Conservation (phyloP, 176 grass and related monocot species). For the Lolium multiflorum region DNA sequence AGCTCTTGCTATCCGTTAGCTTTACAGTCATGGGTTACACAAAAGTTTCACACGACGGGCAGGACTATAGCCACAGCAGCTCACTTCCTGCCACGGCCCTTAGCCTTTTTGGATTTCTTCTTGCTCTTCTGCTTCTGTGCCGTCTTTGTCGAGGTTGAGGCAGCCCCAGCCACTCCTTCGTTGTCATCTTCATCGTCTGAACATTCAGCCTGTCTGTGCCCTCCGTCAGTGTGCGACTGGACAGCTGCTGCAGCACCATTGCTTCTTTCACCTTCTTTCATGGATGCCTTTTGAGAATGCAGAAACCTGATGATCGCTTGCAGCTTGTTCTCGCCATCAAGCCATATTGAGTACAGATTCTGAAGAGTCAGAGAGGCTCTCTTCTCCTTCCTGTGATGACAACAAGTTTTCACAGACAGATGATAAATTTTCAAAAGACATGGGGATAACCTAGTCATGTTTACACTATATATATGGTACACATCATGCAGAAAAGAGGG, state of each 20-base stretch:
- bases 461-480: background rate
- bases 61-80: background rate
- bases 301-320: slow-evolving; percentile 40
- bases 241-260: background rate
- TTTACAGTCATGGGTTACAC: background rate
- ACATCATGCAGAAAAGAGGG: slow-evolving; percentile 3
- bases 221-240: background rate
- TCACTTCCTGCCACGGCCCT: slow-evolving; percentile 43
- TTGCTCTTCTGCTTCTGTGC: slow-evolving; percentile 34
- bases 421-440: background rate
- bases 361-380: background rate
- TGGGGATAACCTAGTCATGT: background rate
- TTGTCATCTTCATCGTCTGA: slow-evolving; percentile 27
- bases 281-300: background rate
- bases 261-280: background rate
- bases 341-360: slow-evolving; percentile 34
- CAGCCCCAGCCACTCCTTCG: background rate
- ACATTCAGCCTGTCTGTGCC: background rate
- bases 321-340: slow-evolving; percentile 42
- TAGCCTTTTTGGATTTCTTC: slow-evolving; percentile 35
- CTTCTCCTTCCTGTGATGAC: slow-evolving; percentile 23
- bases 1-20: background rate
- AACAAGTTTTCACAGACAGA: background rate
- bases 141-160: slow-evolving; percentile 11
- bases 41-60: background rate